Conservation (phyloP, 768 basidiomycete species). For the Phylloporus scabripes region DNA sequence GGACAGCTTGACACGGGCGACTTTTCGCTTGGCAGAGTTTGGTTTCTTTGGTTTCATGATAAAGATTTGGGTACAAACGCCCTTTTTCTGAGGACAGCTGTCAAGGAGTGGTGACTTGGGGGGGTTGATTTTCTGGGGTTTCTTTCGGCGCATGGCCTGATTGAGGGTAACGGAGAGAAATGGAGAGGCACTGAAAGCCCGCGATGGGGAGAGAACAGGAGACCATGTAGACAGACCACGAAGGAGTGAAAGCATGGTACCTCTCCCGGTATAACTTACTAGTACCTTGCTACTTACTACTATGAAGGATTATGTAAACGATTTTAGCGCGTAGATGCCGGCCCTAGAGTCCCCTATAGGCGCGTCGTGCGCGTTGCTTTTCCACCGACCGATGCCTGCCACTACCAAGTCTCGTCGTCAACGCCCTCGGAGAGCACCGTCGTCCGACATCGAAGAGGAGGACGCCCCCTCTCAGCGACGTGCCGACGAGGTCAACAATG, state of each 20-base stretch:
- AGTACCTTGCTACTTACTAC: too few relatives aligned
- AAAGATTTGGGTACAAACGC: conserved; percentile 78
- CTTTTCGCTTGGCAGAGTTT: conserved; percentile 97
- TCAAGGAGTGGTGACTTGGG: conserved; percentile 75
- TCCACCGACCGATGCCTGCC: conserved; percentile 28
- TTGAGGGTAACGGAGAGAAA: conserved; percentile 68
- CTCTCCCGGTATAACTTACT: background rate
- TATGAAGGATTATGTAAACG: conserved; percentile 8
- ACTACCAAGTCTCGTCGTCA: conserved; percentile 36
- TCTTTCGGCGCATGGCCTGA: conserved; percentile 80
- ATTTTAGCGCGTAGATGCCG: conserved; percentile 21
- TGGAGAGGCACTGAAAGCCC: conserved; percentile 61
- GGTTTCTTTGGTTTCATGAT: conserved; percentile 93
- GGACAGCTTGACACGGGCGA: conserved; percentile 87
- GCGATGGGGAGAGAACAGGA: conserved; percentile 16
- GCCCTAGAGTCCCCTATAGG: conserved; percentile 23
- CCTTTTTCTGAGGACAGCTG: conserved; percentile 80
- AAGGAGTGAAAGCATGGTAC: conserved; percentile 26
- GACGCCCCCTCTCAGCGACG: conserved; percentile 35
- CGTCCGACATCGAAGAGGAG: conserved; percentile 61
- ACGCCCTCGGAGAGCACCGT: conserved; percentile 40
- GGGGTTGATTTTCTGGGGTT: conserved; percentile 41
- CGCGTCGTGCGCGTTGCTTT: conserved; percentile 16
- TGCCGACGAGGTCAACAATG: conserved; percentile 39
- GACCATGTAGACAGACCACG: conserved; percentile 21